Base-by-base conservation (phyloP, 345 rosid genomes). In the Brassica carinata region DNA sequence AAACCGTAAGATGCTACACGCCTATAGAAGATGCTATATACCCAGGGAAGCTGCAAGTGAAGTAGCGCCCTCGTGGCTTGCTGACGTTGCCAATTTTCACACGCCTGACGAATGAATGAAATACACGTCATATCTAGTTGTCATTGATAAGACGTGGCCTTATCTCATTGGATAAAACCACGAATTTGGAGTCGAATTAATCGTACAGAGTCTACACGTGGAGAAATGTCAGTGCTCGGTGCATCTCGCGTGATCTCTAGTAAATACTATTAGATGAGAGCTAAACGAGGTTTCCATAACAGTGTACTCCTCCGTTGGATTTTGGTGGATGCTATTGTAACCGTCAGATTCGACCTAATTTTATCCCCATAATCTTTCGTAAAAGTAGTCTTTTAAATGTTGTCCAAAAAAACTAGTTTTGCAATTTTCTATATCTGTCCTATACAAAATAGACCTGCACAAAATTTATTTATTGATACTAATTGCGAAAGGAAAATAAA, bases 71-170 rank as follows among this genome's bases (percentile, higher is more conserved):
- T 15, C 79, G 34, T 72, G 74, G 78, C 45, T 51, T 61, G 1
- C 40, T 40, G 30, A 80, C 43, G 31, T 62, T 17, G 75, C 78
- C 51, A 15, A 13, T 53, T 15, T 34, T 4, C 10, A 48, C 65
- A 76, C 69, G 53, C 26, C 51, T 53, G 0, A 0, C 90, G 67
- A 88, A 82, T 85, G 0, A 19, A 0, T 1, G 0, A 2, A 0
- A 5, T 76, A 14, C 91, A 81, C 48, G 82, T 86, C 69, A 31
- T 18, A 18, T 0, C 0, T 5, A 0, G 59, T 17, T 81, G 89
- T 89, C 94, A 89, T 64, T 27, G 11, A 1, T 0, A 7, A 77
- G 84, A 84, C 83, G 77, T 89, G 94, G 89, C 76, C 3, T 3
- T 3, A 5, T 40, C 1, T 15, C 69, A 88, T 48, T 90, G 88